phyloP scores from a whole-genome alignment of 345 rosid species.

The Geranium rotundifolium region DNA sequence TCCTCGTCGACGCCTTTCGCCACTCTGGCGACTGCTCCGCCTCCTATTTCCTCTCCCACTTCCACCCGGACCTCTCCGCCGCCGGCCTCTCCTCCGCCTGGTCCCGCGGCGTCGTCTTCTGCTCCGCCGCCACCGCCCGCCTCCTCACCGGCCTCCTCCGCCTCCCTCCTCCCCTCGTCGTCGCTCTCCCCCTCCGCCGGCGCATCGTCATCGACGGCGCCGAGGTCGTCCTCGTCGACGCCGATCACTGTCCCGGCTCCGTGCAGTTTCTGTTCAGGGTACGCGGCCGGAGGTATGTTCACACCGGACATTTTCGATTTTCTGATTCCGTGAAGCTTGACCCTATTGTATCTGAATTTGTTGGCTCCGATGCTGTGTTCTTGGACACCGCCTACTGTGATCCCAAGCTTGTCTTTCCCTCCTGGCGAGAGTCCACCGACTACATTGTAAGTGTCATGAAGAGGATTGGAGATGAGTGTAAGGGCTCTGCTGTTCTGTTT shows the following conservation, averaged over 20 bases:
- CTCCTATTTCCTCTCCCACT: conserved; percentile 81
- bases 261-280: conserved; percentile 72
- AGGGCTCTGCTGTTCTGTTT: conserved; percentile 36
- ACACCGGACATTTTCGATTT: conserved; percentile 80
- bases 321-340: conserved; percentile 44
- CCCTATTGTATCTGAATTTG: conserved; percentile 27
- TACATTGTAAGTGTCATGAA: conserved; percentile 52
- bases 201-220: conserved; percentile 45
- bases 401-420: conserved; percentile 64
- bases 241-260: conserved; percentile 89
- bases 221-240: conserved; percentile 54
- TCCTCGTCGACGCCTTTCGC: conserved; percentile 74
- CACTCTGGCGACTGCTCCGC: conserved; percentile 26
- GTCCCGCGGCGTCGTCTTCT: conserved; percentile 69
- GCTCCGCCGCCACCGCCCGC: conserved; percentile 53
- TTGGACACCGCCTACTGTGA: conserved; percentile 82
- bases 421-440: conserved; percentile 64
- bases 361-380: conserved; percentile 66
- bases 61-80: conserved; percentile 89
- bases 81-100: conserved; percentile 61
- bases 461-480: conserved; percentile 28
- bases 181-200: conserved; percentile 32
- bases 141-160: conserved; percentile 47
- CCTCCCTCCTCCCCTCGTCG: conserved; percentile 41
- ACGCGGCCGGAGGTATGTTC: conserved; percentile 45